Evolutionary conservation across 805 yeast species (phyloP), one percentile per base, ranked within the genome.

Genomic region (Zygosaccharomyces siamensis): DNA sequence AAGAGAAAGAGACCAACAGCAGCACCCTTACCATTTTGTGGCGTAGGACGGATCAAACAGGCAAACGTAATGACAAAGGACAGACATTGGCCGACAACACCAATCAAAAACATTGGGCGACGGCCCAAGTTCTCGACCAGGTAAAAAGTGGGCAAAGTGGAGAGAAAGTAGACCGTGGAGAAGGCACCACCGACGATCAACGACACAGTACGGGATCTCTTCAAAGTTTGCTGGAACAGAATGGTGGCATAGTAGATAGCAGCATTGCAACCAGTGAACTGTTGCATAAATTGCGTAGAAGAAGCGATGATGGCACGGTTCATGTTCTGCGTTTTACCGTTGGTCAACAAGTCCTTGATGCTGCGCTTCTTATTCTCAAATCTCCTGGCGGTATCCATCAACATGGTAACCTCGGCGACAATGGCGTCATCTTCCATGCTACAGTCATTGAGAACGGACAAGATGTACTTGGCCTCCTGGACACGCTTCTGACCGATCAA

Each of bases 311-410:
- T 31, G n/a, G 75, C 69, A 61, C 74, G 65, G 58, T 56, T 67
- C 55, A 69, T 65, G 57, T 82, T 77, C 69, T 77, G 79, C 63
- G 87, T 86, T 67, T 79, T 77, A 68, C 88, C 87, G 23, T 81
- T 79, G 60, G 83, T 58, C 52, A 84, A 72, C 28, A 50, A 39
- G 35, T 50, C 54, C 20, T 38, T 45, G 43, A 48, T 27, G 7
- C 44, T 28, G 7, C 36, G 32, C 37, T 28, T 41, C 24, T 41
- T 41, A 18, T 41, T 41, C 66, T 83, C 86, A 45, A 65, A 64
- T 86, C 88, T 83, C 2, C 80, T 61, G 2, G 88, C 88, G 45
- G 70, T 69, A 57, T 88, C 89, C 30, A 84, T 86, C 51, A 76
- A 58, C 53, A 58, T 66, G 58, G 83, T 88, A 53, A 76, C 72